phyloP scores from a whole-genome alignment of 352 stramenopile species.

The Phytophthora parvispora region DNA sequence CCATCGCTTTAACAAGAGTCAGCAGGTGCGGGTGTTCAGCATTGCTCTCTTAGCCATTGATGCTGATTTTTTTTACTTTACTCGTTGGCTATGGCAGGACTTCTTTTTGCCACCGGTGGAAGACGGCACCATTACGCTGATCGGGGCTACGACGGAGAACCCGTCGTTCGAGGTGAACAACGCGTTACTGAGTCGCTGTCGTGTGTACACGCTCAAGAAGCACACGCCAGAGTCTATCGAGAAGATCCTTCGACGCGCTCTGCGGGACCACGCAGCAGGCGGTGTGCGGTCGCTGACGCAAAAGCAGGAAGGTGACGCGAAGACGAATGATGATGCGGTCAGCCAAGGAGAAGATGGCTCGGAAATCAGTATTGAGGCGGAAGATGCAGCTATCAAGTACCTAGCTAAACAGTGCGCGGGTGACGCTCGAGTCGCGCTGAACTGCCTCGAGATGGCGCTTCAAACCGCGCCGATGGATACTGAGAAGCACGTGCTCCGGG shows the following conservation, averaged over 20 bases:
- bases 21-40: slow-evolving; percentile 63
- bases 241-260: slow-evolving; percentile 71
- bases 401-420: slow-evolving; percentile 80
- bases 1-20: slow-evolving; percentile 91
- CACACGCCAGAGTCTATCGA: slow-evolving; percentile 72
- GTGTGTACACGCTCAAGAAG: slow-evolving; percentile 83
- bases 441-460: slow-evolving; percentile 84
- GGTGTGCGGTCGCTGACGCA: slow-evolving; percentile 40
- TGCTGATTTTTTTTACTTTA: neutral
- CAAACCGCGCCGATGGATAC: slow-evolving; percentile 52
- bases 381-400: slow-evolving; percentile 70
- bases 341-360: slow-evolving; percentile 3
- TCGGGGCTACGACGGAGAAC: slow-evolving; percentile 93
- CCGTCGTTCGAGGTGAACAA: slow-evolving; percentile 92
- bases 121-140: slow-evolving; percentile 87
- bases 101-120: slow-evolving; percentile 89
- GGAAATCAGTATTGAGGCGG: slow-evolving; percentile 45
- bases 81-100: slow-evolving; percentile 40
- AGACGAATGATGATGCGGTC: slow-evolving; percentile 4
- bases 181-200: slow-evolving; percentile 80
- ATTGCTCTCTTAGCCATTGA: no score
- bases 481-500: slow-evolving; percentile 33
- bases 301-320: slow-evolving; percentile 7
- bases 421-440: slow-evolving; percentile 85
- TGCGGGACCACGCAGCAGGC: slow-evolving; percentile 42